Percentiles rank a stretch among this genome's conserved stretches.
These are phyloP conservation scores for Ustilago shanxiensis DNA, from an alignment of 1,284 basidiomycete genomes.

Conservation along the genomic window DNA sequence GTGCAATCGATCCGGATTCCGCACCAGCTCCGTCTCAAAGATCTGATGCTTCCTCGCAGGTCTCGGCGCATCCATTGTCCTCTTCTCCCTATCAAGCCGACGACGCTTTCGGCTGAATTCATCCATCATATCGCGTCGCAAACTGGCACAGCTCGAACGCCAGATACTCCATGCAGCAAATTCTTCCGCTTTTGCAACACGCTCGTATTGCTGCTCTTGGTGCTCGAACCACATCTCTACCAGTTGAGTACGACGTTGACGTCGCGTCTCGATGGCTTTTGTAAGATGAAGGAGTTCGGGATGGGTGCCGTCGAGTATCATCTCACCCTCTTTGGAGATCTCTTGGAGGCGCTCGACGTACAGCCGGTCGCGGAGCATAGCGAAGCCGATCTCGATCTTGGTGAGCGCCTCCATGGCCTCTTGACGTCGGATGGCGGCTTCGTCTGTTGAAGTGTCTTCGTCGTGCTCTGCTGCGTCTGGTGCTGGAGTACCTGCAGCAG, in stretches of 20 bases:
- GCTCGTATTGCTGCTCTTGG: conserved; percentile 79
- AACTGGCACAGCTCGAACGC: conserved; percentile 69
- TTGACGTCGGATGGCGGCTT: conserved; percentile 66
- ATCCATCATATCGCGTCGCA: conserved; percentile 85
- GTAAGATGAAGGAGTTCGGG: conserved; percentile 85
- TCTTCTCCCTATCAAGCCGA: conserved; percentile 82
- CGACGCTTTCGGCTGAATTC: conserved; percentile 85
- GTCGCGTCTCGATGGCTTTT: conserved; percentile 70
- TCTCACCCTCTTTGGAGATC: conserved; percentile 73
- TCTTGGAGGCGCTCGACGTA: conserved; percentile 75
- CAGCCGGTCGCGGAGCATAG: conserved; percentile 74
- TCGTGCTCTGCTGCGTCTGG: conserved; percentile 52
- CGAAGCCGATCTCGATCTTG: conserved; percentile 75
- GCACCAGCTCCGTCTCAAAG: conserved; percentile 67
- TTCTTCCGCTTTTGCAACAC: conserved; percentile 75
- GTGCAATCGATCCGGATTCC: conserved; percentile 57
- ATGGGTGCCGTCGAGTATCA: conserved; percentile 76
- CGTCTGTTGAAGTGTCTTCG: conserved; percentile 59
- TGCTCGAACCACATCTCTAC: conserved; percentile 73
- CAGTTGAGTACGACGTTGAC: conserved; percentile 68
- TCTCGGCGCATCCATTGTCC: conserved; percentile 79
- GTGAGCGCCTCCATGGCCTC: conserved; percentile 74
- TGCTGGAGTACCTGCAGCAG: conserved; percentile 49
- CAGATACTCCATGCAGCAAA: conserved; percentile 79
- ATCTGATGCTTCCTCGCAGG: conserved; percentile 71